Conservation (phyloP, 371 early-diverging fungal genomes). For the Fennellomyces sp. region DNA sequence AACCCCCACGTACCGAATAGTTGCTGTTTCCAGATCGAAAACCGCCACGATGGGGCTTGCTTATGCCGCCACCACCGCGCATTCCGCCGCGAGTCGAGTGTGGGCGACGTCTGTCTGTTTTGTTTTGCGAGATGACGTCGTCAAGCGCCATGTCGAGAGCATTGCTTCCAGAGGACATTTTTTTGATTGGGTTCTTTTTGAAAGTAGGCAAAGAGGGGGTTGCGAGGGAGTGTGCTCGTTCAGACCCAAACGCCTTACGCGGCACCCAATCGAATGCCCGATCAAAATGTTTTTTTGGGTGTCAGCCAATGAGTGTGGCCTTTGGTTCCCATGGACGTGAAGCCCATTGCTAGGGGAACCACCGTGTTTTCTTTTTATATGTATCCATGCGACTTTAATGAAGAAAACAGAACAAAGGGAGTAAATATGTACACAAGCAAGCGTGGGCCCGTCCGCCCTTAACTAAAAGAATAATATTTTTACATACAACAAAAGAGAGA, state of each 20-base stretch:
- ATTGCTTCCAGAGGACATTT: constrained; percentile 26
- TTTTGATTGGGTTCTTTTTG: constrained; percentile 6
- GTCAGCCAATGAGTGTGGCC: no score
- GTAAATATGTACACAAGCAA: no score
- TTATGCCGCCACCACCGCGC: constrained; percentile 19
- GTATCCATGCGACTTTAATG: no score
- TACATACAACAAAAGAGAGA: neutral
- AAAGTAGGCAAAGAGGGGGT: neutral
- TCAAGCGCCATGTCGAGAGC: constrained; percentile 60
- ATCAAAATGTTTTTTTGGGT: no score
- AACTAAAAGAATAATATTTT: neutral
- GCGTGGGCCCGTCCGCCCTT: no score
- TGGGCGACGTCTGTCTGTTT: constrained; percentile 15
- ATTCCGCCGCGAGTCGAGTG: constrained; percentile 4
- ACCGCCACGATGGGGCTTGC: constrained; percentile 16
- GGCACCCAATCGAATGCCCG: no score
- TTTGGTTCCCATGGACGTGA: no score
- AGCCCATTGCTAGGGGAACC: no score
- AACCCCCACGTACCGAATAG: constrained; percentile 23
- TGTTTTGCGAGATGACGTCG: constrained; percentile 48
- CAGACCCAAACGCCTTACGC: no score
- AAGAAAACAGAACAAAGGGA: no score
- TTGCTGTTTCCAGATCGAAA: constrained; percentile 22
- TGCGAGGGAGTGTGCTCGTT: no score
- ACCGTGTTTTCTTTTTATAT: no score